These are phyloP conservation scores for Colletotrichum musicola DNA, from an alignment of 2,329 filamentous ascomycete genomes.

Conservation along the genomic window DNA sequence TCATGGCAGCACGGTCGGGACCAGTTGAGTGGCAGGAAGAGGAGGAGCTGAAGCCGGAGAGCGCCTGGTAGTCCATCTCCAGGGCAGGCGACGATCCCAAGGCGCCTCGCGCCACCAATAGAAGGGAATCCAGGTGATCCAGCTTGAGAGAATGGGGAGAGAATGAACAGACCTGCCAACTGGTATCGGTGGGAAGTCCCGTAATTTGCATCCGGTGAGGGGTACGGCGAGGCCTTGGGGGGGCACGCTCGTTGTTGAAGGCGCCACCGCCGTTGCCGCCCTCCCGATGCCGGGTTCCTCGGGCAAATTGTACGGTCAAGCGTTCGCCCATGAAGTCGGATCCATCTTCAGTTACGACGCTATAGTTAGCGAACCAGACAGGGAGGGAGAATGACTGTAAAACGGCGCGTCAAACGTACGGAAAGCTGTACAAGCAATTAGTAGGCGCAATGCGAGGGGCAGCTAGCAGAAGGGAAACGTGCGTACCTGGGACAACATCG, in stretches of 20 bases:
- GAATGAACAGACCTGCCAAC: slow-evolving; percentile 97
- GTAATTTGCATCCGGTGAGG: slow-evolving; percentile 97
- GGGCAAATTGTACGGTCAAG: slow-evolving; percentile 97
- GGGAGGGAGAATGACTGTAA: slow-evolving; percentile 14
- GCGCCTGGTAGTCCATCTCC: slow-evolving; percentile 20
- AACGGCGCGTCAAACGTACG: slow-evolving; percentile 61
- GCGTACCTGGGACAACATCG: slow-evolving; percentile 96
- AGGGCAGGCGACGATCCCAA: slow-evolving; percentile 19
- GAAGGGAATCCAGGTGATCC: slow-evolving; percentile 54
- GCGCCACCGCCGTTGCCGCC: slow-evolving; percentile 48
- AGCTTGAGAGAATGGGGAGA: slow-evolving; percentile 70
- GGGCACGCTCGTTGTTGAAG: slow-evolving; percentile 65
- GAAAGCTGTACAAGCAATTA: slow-evolving; percentile 61
- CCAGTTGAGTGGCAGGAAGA: slow-evolving; percentile 7
- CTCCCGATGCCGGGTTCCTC: slow-evolving; percentile 77
- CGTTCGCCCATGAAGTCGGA: slow-evolving; percentile 98
- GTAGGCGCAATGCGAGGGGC: slow-evolving; percentile 10
- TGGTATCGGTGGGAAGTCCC: slow-evolving; percentile 97
- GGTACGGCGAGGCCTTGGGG: slow-evolving; percentile 88
- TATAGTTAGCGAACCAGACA: slow-evolving; percentile 40
- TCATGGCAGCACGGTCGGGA: slow-evolving; percentile 21
- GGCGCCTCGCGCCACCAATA: slow-evolving; percentile 38
- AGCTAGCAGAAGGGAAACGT: slow-evolving; percentile 36
- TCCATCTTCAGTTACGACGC: slow-evolving; percentile 76
- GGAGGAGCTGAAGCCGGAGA: slow-evolving; percentile 7